Evolutionary conservation across 805 yeast species (phyloP), one percentile per base, ranked within the genome.

Genomic region (Hanseniaspora jakobsenii): DNA sequence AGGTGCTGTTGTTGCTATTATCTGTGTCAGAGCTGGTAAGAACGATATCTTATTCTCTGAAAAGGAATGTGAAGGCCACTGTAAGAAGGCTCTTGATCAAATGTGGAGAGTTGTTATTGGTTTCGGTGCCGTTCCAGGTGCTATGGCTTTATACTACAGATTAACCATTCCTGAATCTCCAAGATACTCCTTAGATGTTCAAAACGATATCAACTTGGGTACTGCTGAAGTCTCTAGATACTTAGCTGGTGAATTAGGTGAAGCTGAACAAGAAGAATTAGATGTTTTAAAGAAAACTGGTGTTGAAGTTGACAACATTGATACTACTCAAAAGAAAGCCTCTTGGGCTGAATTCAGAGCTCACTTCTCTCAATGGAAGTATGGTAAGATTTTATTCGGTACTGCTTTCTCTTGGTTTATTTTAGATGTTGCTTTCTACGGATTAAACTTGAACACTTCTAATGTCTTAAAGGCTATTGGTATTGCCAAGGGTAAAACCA

Each of bases 151-250:
- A 53, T 86, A 86, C 71, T 86, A 74, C 71, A 82, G 95, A 74
- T 75, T 85, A 66, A 85, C 94, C 53, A 86, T 82, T 62, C 94
- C 94, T 53, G 95, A 83, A 70, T 83, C 94, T 44, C 95, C 94
- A 66, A 79, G 95, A 71, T 84, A 81, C 68, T 69, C 86, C 42
- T 72, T 84, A 60, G 94, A 83, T 62, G 81, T 83, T 49, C 62
- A 72, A 39, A 72, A 72, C 53, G 75, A 75, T 55, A 66, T 72
- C 46, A 71, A 66, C 53, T 65, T 69, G 58, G 79, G 72, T 48
- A 65, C 73, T 47, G 78, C 78, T 47, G 79, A 74, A 55, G 58
- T 69, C 49, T 69, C 67, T 42, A 71, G 73, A 53, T 73, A 69
- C 52, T 53, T 65, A 35, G 58, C 72, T 47, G 78, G 78, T 57